phyloP scores from a whole-genome alignment of 2,329 filamentous ascomycete species.

The Diplodia intermedia region DNA sequence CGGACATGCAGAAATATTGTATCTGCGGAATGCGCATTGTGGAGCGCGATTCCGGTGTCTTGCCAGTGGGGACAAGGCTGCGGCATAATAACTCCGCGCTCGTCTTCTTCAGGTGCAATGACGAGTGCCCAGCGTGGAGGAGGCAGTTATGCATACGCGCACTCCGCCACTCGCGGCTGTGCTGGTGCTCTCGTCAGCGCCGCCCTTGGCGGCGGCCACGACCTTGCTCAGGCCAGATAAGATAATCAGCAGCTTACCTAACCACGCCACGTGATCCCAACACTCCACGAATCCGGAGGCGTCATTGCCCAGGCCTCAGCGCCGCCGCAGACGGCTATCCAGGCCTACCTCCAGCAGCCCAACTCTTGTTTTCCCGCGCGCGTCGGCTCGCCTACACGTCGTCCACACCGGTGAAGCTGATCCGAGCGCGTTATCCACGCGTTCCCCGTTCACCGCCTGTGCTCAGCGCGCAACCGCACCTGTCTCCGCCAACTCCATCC shows the following conservation, averaged over 20 bases:
- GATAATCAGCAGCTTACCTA: slow-evolving; percentile 20
- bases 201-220: slow-evolving; percentile 15
- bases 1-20: background rate
- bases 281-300: slow-evolving; percentile 8
- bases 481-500: slow-evolving; percentile 29
- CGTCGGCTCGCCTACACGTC: slow-evolving; percentile 1
- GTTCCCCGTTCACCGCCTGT: slow-evolving; percentile 28
- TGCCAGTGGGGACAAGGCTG: slow-evolving; percentile 15
- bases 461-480: slow-evolving; percentile 30
- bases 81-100: background rate
- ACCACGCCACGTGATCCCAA: slow-evolving; percentile 7
- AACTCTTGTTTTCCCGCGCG: slow-evolving; percentile 4
- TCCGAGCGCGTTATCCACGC: slow-evolving; percentile 25
- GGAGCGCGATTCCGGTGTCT: slow-evolving; percentile 13
- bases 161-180: slow-evolving; percentile 4
- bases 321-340: slow-evolving; percentile 20
- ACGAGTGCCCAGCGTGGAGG: slow-evolving; percentile 9
- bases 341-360: background rate
- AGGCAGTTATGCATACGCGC: background rate
- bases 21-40: slow-evolving; percentile 16
- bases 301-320: slow-evolving; percentile 21
- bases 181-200: slow-evolving; percentile 18
- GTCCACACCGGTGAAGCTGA: slow-evolving; percentile 22
- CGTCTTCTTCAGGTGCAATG: background rate
- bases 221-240: slow-evolving; percentile 9